Evolutionary conservation across 2,329 filamentous ascomycete species (phyloP).

Genomic region (Ophiostoma perfectum): DNA sequence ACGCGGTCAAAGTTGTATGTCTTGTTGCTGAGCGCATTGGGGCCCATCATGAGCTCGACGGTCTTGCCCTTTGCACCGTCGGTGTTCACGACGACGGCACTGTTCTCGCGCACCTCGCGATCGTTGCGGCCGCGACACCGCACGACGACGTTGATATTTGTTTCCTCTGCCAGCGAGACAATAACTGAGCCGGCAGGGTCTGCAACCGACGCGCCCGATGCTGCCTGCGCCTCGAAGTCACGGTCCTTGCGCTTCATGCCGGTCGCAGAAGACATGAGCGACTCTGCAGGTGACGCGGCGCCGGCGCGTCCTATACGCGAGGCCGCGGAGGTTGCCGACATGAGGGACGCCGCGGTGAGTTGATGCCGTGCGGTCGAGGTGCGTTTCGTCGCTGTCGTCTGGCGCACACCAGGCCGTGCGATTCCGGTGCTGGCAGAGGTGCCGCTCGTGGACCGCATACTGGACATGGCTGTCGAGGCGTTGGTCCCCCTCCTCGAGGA

Average conservation of each 20-base stretch:
- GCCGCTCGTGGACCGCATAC: constrained; percentile 20
- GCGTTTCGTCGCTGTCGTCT: constrained; percentile 26
- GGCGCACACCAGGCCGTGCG: constrained; percentile 31
- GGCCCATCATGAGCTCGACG: constrained; percentile 85
- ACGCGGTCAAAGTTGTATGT: constrained; percentile 96
- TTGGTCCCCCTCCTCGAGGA: constrained; percentile 32
- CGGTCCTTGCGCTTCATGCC: constrained; percentile 80
- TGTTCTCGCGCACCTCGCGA: constrained; percentile 89
- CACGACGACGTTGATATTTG: constrained; percentile 97
- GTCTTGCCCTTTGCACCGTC: constrained; percentile 81
- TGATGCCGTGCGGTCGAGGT: constrained; percentile 27
- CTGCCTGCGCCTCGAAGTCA: constrained; percentile 56
- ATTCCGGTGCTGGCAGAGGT: constrained; percentile 25
- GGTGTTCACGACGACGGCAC: constrained; percentile 81
- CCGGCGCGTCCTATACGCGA: constrained; percentile 36
- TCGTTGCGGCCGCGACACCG: constrained; percentile 89
- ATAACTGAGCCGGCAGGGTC: constrained; percentile 18
- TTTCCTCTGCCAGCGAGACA: constrained; percentile 59
- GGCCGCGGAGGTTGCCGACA: constrained; percentile 7
- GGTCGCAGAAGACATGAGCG: constrained; percentile 55
- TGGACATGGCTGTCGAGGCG: constrained; percentile 25
- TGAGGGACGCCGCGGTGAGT: constrained; percentile 18
- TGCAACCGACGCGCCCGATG: constrained; percentile 41
- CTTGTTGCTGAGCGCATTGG: constrained; percentile 89
- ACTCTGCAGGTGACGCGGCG: constrained; percentile 65